A percentile compares a stretch with the other conserved stretches of the same genome.
These are phyloP conservation scores for Aspergillus sp. DNA, from an alignment of 2,329 filamentous ascomycete genomes.

Conservation along the genomic window DNA sequence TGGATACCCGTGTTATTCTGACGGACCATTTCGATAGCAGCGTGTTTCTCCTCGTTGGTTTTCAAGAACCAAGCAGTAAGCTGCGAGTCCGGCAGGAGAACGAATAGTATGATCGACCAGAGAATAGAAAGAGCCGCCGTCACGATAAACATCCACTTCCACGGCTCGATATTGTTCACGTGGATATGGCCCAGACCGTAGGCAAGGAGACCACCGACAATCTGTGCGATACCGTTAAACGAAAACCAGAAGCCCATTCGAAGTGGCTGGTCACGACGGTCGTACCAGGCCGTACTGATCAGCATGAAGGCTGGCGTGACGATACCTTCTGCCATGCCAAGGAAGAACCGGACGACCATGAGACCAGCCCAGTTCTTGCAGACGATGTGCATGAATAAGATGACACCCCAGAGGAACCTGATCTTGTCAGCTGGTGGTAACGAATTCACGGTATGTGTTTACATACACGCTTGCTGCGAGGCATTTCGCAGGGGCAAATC, in stretches of 20 bases:
- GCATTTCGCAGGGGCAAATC: not conserved
- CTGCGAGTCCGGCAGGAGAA: not conserved
- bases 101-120: not conserved
- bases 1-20: conserved; percentile 4
- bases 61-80: not conserved
- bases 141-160: not conserved
- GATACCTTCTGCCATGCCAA: not conserved
- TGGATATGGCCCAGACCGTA: not conserved
- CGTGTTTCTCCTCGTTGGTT: not conserved
- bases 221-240: not conserved
- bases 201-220: not conserved
- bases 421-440: not conserved
- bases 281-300: not conserved
- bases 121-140: not conserved
- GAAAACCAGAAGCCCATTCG: not conserved
- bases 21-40: not conserved
- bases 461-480: not conserved
- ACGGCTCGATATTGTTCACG: not conserved
- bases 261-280: conserved; percentile 1
- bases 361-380: conserved; percentile 1
- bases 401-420: conserved; percentile 1
- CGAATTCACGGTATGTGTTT: not conserved
- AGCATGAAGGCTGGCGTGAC: not conserved
- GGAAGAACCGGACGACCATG: conserved; percentile 1
- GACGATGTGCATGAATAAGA: conserved; percentile 1